Base-by-base conservation (phyloP, 345 rosid species). In the Aquilaria sinensis region DNA sequence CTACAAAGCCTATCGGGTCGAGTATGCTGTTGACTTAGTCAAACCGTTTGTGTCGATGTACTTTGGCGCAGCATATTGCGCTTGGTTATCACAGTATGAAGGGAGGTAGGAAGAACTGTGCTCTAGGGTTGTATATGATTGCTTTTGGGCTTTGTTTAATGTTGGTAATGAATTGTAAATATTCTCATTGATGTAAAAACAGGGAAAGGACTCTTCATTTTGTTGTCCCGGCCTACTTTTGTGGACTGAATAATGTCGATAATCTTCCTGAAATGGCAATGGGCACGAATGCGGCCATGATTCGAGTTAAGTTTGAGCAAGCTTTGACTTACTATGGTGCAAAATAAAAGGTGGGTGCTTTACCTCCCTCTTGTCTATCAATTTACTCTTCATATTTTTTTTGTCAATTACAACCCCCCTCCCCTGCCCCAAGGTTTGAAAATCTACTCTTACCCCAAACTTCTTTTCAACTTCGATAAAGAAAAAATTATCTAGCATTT, bases 41-140 rank as follows among this genome's bases (percentile, higher is more conserved):
- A 94, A 80, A 63, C 99, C 99, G 70, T 90, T 90, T 69, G 84
- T 81, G 41, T 94, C 97, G 15, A 76, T 86, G 86, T 94, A 90
- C 80, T 90, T 88, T 6, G 95, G 96, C 32, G 92, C 91, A 7
- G 96, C 97, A 34, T 90, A 90, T 64, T 61, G 86, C 66, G 80
- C 88, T 46, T 90, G 90, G 88, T 69, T 94, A 78, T 82, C 91
- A 12, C 81, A 78, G 73, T 90, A 90, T 57, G 95, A 94, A 76
- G 92, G 96, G 71, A 72, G 86, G 99, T 90, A 79, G 3, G 80
- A 50, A 37, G 7, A 37, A 37, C 48, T 66, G 16, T 46, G 57
- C 49, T 11, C 53, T 57, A 23, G 3, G 7, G 29, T 50, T 49
- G 14, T 29, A 46, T 61, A 46, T 62, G 46, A 12, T 51, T 55